Evolutionary conservation across 306 rosid genomes (phyloP).

Genomic region (Corylus avellana): DNA sequence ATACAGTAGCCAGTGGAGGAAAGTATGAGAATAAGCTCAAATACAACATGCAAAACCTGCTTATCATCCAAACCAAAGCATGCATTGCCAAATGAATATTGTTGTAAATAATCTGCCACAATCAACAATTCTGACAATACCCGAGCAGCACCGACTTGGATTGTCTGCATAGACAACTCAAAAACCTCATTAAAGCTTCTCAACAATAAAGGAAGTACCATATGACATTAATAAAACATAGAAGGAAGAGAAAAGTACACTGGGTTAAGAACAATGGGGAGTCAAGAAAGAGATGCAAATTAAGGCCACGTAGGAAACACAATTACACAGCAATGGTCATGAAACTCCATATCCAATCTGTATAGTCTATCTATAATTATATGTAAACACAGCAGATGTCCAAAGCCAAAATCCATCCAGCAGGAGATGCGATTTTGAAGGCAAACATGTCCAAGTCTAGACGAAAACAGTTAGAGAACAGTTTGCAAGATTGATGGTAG

Average conservation of each 20-base stretch:
- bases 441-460: not conserved
- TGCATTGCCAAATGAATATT: slow-evolving; percentile 57
- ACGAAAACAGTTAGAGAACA: not conserved
- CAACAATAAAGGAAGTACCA: slow-evolving; percentile 26
- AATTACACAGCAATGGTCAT: not conserved
- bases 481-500: not conserved
- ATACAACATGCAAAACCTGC: slow-evolving; percentile 52
- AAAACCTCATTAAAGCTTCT: slow-evolving; percentile 20
- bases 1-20: slow-evolving; percentile 1
- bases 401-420: not conserved
- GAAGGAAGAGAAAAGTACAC: slow-evolving; percentile 6
- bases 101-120: slow-evolving; percentile 57
- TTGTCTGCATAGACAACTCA: slow-evolving; percentile 53
- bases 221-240: slow-evolving; percentile 14
- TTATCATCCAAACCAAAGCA: slow-evolving; percentile 69
- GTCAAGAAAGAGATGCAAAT: slow-evolving; percentile 2
- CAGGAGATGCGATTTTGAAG: not conserved
- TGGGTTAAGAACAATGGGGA: not conserved
- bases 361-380: not conserved
- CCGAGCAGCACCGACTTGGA: slow-evolving; percentile 81
- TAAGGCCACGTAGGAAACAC: not conserved
- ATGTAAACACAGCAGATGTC: not conserved
- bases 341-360: not conserved
- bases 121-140: slow-evolving; percentile 68
- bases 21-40: slow-evolving; percentile 26